Base-by-base conservation (phyloP, 139 green algal species). In the Pleodorina starrii region DNA sequence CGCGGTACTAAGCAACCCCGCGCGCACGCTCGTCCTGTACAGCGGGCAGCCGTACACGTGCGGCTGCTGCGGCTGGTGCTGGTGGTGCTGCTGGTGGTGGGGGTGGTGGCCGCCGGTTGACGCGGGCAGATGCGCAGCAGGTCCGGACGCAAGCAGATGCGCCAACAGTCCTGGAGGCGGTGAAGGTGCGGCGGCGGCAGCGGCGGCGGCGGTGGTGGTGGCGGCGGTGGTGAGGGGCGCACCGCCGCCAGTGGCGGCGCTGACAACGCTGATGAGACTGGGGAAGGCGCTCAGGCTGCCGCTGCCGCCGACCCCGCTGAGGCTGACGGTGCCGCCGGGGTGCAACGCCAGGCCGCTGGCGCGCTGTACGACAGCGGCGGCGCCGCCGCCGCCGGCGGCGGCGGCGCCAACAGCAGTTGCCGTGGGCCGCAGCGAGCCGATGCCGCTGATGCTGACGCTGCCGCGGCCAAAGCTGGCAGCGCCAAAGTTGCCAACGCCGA, bases 11-110 rank as follows among this genome's bases (percentile, higher is more conserved):
- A 97, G 91, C 71, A 94, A 89, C 12, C 95, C 95, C 12, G 95
- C 95, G 0, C 94, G 91, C 71, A 92, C 89, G 44, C 51, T 93
- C 0, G 95, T 98, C 90, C 96, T 96, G 88, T 98, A 97, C 88
- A 97, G 85, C n/a, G 96, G 96, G 88, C 93, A 95, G 69, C 83
- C 42, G 89, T 97, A 98, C 57, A 42, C 12, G n/a, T 43, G 69
- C 51, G 38, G n/a, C 51, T 17, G 40, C 36, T 16, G 7, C 54
- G 21, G 54, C 54, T 66, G 51, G 14, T 17, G 51, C 51, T 17
- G 51, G 21, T 25, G 54, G 21, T 66, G 54, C 54, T 12, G 54
- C 54, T 12, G 54, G 54, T 25, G 38, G n/a, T n/a, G n/a, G n/a
- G n/a, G n/a, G n/a, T n/a, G n/a, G n/a, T n/a, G n/a, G n/a, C n/a